Percentiles rank a stretch among this genome's conserved stretches.
These are phyloP conservation scores for Thalassiosira profunda DNA, from an alignment of 108 stramenopile genomes.

Conservation along the genomic window DNA sequence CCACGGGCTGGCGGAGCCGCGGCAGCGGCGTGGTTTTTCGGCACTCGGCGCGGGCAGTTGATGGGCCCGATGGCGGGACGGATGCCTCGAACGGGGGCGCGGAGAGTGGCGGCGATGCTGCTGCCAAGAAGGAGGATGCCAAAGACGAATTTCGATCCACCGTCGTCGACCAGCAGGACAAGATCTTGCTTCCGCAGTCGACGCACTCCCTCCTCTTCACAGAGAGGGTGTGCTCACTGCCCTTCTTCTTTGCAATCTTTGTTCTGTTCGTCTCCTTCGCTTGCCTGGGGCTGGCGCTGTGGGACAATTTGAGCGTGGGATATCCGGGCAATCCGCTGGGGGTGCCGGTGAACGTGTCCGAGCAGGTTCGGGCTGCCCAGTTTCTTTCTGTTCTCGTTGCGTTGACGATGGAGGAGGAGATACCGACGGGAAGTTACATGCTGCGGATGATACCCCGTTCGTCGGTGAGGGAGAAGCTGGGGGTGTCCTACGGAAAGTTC, in stretches of 20 bases:
- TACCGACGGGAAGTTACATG: constrained; percentile 16
- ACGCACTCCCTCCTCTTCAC: constrained; percentile 31
- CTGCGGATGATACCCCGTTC: constrained; percentile 20
- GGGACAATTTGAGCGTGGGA: constrained; percentile 11
- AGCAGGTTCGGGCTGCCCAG: constrained; percentile 16
- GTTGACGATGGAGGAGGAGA: constrained; percentile 37
- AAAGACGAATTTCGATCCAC: no score
- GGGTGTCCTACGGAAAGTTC: neutral
- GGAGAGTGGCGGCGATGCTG: no score
- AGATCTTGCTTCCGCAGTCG: constrained; percentile 11
- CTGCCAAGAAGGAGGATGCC: no score
- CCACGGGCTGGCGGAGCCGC: no score
- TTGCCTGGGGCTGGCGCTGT: constrained; percentile 11
- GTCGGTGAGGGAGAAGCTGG: constrained; percentile 10
- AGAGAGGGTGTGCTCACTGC: constrained; percentile 25
- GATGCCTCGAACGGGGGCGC: no score
- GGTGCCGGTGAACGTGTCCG: constrained; percentile 10
- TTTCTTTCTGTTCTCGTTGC: constrained; percentile 11
- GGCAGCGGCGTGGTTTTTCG: no score
- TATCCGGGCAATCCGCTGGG: neutral
- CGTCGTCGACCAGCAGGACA: no score
- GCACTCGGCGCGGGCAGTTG: no score
- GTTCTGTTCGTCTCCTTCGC: constrained; percentile 2
- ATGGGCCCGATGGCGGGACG: no score
- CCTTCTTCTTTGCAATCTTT: constrained; percentile 8